A percentile compares a stretch with the other conserved stretches of the same genome.
Evolutionary conservation across 2,329 filamentous ascomycete species (phyloP).

Genomic region (Colletotrichum brevisporum): DNA sequence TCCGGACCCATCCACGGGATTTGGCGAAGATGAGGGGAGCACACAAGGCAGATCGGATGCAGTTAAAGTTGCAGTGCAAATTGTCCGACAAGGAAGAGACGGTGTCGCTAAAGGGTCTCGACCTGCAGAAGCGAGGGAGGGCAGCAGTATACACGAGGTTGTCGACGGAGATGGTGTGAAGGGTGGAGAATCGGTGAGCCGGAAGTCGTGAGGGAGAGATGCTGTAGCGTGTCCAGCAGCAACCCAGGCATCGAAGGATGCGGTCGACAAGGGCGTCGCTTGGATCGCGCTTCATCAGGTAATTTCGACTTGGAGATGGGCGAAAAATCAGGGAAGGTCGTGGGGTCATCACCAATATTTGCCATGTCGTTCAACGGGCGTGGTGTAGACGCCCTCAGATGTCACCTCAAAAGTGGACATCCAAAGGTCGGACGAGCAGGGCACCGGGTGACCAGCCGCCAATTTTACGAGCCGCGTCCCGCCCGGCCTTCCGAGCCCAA

Average conservation of each 20-base stretch:
- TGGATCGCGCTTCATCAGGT: slow-evolving; percentile 9
- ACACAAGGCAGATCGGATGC: slow-evolving; percentile 4
- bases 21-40: slow-evolving; percentile 15
- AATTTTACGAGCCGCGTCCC: slow-evolving; percentile 35
- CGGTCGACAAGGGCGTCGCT: neutral
- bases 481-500: slow-evolving; percentile 33
- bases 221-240: neutral
- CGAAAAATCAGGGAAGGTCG: slow-evolving; percentile 15
- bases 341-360: slow-evolving; percentile 24
- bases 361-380: slow-evolving; percentile 20
- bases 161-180: slow-evolving; percentile 17
- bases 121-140: slow-evolving; percentile 18
- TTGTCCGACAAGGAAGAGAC: slow-evolving; percentile 4
- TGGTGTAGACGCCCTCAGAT: slow-evolving; percentile 7
- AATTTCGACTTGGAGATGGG: neutral
- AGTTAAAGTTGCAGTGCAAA: slow-evolving; percentile 19
- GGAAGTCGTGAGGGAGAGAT: slow-evolving; percentile 11
- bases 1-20: slow-evolving; percentile 28
- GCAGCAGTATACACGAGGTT: slow-evolving; percentile 10
- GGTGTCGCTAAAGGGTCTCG: neutral
- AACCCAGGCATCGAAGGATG: slow-evolving; percentile 11
- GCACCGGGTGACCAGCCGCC: slow-evolving; percentile 14
- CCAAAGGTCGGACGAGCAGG: slow-evolving; percentile 16
- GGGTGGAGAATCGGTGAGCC: slow-evolving; percentile 24
- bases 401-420: slow-evolving; percentile 22